Base-by-base conservation (phyloP, 495 filamentous ascomycete genomes). In the Xylaria castorea region DNA sequence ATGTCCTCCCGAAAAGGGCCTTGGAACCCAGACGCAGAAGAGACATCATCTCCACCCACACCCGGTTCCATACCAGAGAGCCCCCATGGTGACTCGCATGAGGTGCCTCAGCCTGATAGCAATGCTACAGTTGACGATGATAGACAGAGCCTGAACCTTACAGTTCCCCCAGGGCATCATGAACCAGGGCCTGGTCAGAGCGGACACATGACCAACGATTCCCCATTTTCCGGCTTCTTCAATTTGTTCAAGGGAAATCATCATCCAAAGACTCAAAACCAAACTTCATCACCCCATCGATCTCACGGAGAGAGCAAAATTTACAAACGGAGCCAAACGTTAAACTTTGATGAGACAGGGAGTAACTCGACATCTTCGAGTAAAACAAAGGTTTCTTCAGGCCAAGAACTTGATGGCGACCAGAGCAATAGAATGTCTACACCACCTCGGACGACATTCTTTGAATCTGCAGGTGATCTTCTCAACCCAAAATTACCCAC, bases 401-500 rank as follows among this genome's bases (percentile, higher is more conserved):
- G 84, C n/a, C 75, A 79, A 12, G 84, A 85, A 51, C 76, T 85
- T 30, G 78, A 80, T 11, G 83, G 83, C 61, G 83, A 85, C 50
- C 72, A 77, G 25, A 70, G 67, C 0, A 81, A 84, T 44, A 78
- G 74, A 22, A 71, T 88, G 51, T 82, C 88, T 61, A 88, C 93
- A 1, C 96, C 96, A n/a, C 96, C 96, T 0, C 92, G 90, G 73
- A 98, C 96, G 0, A 96, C 92, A 1, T 91, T 99, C 66, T 96
- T 99, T 69, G 96, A 99, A 83, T 94, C 95, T 1, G 96, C 96
- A 2, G 92, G 93, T 14, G 95, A 98, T 78, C 82, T 99, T 25
- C 86, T 99, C 32, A 95, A 94, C 81, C 96, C 97, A 2, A 96
- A 94, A 14, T 81, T 98, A 3, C 95, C 96, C 18, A 87, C 92